Evolutionary conservation across 2,329 filamentous ascomycete genomes (phyloP), one percentile per base, ranked within the genome.

Genomic region (Sporothrix variecibatus): DNA sequence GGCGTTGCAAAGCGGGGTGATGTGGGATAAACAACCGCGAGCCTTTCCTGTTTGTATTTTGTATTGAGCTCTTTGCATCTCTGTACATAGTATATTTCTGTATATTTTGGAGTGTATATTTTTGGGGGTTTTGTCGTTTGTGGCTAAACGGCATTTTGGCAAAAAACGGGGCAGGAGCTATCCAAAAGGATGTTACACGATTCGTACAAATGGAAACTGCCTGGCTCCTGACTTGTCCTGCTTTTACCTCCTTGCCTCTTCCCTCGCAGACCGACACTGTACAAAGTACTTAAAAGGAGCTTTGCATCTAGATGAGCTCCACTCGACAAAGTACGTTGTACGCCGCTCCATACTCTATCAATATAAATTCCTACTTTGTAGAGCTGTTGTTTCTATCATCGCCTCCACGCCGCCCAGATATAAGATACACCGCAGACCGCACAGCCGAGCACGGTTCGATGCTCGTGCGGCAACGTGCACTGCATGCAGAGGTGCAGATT

Each of bases 61-160:
- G 17, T 20, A 20, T 43, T 12, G 40, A 7, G 43, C 43, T 17
- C 12, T 46, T 46, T 28, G 51, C 15, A 12, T 51, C 20, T 51
- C 46, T 51, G 46, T 51, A 17, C 7, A 26, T 38, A 20, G 46
- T 51, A 17, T 20, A 26, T 38, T 34, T 62, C 15, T n/a, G 6
- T 65, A 20, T 43, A 11, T 12, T 11, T 43, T 5, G 4, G 2
- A 43, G 0, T 11, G 8, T 15, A 15, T 43, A 11, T 43, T 43
- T 43, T 12, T 15, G 3, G 12, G 12, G 43, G 2, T 4, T 15
- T 26, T 26, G 4, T 43, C 26, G 15, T 15, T 23, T 20, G 38
- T 67, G 71, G 71, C 71, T 72, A 72, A 72, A 72, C 53, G n/a
- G 40, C 60, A 72, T 72, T 72, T 72, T 72, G 71, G 71, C 71